Conservation (phyloP, 306 rosid species). For the Vachellia collinsii region DNA sequence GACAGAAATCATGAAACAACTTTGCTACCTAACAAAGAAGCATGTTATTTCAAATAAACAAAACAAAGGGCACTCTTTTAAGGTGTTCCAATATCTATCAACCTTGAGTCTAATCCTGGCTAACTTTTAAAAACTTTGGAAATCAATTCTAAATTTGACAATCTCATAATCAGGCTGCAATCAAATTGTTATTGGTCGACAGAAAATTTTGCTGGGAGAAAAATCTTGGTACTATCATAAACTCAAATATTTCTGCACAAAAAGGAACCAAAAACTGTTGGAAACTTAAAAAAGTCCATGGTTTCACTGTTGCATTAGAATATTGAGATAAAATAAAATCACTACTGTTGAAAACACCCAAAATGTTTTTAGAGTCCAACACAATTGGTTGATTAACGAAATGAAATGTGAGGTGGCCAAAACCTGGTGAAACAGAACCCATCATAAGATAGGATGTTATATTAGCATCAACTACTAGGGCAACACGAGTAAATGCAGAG, state of each 20-base stretch:
- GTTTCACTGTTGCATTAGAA: constrained; percentile 10
- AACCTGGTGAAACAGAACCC: constrained; percentile 99
- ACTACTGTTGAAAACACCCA: neutral
- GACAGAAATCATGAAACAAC: neutral
- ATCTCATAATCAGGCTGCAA: neutral
- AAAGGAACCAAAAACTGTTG: constrained; percentile 18
- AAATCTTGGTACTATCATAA: neutral
- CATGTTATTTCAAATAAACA: constrained; percentile 6
- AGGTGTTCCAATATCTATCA: too few relatives aligned
- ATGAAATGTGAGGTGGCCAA: neutral
- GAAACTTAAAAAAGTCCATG: constrained; percentile 5
- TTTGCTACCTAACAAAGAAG: constrained; percentile 3
- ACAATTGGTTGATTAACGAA: neutral
- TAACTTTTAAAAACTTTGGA: too few relatives aligned
- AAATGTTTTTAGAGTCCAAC: neutral
- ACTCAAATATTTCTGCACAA: constrained; percentile 8
- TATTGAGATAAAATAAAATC: neutral
- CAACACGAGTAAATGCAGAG: constrained; percentile 70
- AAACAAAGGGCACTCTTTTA: neutral
- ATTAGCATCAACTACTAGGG: constrained; percentile 96
- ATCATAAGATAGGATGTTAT: constrained; percentile 99
- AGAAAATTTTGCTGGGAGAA: constrained; percentile 3
- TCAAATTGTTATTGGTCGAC: constrained; percentile 19
- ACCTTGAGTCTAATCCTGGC: too few relatives aligned
- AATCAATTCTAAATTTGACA: too few relatives aligned